Conservation (phyloP, 2,329 filamentous ascomycete genomes). For the Colletotrichum eleusines region DNA sequence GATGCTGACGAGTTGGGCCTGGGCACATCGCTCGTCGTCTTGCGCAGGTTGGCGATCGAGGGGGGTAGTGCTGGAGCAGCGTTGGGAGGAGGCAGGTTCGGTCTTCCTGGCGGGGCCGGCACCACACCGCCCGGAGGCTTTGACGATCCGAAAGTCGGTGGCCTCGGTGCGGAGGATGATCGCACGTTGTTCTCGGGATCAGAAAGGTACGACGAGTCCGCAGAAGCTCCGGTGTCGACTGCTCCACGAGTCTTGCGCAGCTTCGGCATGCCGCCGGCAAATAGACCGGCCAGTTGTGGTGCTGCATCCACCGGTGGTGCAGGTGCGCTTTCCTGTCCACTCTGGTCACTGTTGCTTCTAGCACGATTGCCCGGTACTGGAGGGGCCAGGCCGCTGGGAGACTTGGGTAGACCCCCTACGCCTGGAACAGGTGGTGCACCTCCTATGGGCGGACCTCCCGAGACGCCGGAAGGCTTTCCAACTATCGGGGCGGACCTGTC, state of each 20-base stretch:
- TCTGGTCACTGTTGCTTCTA: slow-evolving; percentile 86
- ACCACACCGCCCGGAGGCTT: slow-evolving; percentile 69
- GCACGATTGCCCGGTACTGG: slow-evolving; percentile 77
- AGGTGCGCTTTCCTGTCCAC: slow-evolving; percentile 58
- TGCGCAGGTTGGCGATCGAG: slow-evolving; percentile 71
- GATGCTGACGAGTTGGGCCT: slow-evolving; percentile 73
- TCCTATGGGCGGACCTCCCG: slow-evolving; percentile 72
- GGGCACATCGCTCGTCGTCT: slow-evolving; percentile 61
- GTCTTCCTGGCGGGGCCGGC: slow-evolving; percentile 69
- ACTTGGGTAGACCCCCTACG: slow-evolving; percentile 58
- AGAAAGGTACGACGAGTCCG: slow-evolving; percentile 79
- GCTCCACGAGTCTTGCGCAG: slow-evolving; percentile 87
- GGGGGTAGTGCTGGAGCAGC: slow-evolving; percentile 63
- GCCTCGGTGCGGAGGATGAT: slow-evolving; percentile 64
- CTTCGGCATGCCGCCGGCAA: slow-evolving; percentile 96
- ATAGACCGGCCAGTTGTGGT: slow-evolving; percentile 87
- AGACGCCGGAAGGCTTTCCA: slow-evolving; percentile 64
- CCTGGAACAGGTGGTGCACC: slow-evolving; percentile 87
- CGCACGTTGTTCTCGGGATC: slow-evolving; percentile 74
- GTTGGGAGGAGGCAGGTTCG: slow-evolving; percentile 57
- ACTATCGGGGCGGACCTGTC: slow-evolving; percentile 88
- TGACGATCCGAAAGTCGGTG: slow-evolving; percentile 66
- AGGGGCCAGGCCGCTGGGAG: slow-evolving; percentile 76
- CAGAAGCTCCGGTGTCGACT: slow-evolving; percentile 72
- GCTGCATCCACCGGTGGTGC: slow-evolving; percentile 66